Base-by-base conservation (phyloP, 2,329 filamentous ascomycete species). In the Lecanosticta acicola region DNA sequence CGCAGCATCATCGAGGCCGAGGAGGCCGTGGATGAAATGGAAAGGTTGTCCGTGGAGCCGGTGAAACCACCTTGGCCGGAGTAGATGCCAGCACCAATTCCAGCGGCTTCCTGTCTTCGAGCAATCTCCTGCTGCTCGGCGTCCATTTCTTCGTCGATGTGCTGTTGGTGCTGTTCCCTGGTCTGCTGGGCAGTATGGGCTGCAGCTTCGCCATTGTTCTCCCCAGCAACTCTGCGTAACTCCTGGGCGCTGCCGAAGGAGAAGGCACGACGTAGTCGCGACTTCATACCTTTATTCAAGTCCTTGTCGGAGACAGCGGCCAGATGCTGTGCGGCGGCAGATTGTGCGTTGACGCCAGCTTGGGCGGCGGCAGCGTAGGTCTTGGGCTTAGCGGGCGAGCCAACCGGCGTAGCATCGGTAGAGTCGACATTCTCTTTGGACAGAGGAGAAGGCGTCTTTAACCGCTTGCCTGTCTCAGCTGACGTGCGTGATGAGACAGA, bases 231-330 rank as follows among this genome's bases (percentile, higher is more conserved):
- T 62, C 85, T 85, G 52, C 85, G 80, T 39, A 98, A 80, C 63
- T 98, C 93, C 7, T 91, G 87, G 34, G 90, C 87, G 65, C 91
- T 97, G 40, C 93, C 90, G 68, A 98, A 98, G 0, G 93, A 98
- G 61, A 98, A 95, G 0, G 93, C 93, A 58, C 93, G 80, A 45
- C 93, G 81, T 49, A 98, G 74, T 55, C 90, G 78, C 14, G 86
- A 90, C 70, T 96, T 96, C 70, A 83, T 88, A 64, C 88, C 89
- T 54, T 83, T 78, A 63, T 80, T 85, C 20, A 74, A 73, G 43
- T 87, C 87, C 63, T 86, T 91, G 56, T 91, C 85, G 50, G 84
- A 91, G 45, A 97, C 76, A n/a, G 90, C 88, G 37, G 86, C 82
- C 32, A 97, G 77, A 46, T 94, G 88, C 66, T 88, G 84, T 11